These are phyloP conservation scores for Phoenix dactylifera DNA, from an alignment of 176 grass and related monocot genomes.

Conservation along the genomic window DNA sequence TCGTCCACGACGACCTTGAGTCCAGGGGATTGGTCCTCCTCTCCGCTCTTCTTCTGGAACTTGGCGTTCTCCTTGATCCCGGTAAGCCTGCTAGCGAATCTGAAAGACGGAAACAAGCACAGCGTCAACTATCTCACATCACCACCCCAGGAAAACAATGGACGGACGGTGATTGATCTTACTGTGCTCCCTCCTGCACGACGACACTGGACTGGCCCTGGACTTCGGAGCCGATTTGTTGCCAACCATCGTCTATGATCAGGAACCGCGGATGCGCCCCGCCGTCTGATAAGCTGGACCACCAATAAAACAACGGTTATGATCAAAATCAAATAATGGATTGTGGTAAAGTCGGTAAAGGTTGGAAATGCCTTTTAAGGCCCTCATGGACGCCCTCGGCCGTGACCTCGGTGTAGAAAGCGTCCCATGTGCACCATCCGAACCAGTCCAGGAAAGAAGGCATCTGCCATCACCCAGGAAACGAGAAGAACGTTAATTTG, in stretches of 20 bases:
- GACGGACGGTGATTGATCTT: conserved; percentile 2
- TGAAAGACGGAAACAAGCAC: not conserved
- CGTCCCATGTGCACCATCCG: conserved; percentile 94
- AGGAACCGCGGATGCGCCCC: conserved; percentile 65
- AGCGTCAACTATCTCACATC: no score
- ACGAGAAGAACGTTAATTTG: no score
- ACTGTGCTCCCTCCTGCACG: conserved; percentile 83
- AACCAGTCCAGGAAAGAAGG: conserved; percentile 82
- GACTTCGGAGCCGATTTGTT: conserved; percentile 54
- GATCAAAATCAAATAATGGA: not conserved
- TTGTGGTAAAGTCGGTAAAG: not conserved
- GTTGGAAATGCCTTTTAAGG: conserved; percentile 20
- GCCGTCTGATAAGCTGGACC: conserved; percentile 43
- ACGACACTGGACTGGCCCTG: conserved; percentile 10
- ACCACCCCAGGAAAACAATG: no score
- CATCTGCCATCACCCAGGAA: conserved; percentile 17
- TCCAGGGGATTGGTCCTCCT: conserved; percentile 15
- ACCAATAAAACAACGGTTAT: not conserved
- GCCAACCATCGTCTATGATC: conserved; percentile 81
- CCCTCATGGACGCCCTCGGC: conserved; percentile 53
- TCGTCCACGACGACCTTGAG: conserved; percentile 48
- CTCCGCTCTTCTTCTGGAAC: conserved; percentile 32
- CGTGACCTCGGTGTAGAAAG: conserved; percentile 87
- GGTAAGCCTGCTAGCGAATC: conserved; percentile 59
- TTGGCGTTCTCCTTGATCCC: conserved; percentile 90